Percentiles rank a stretch among this genome's conserved stretches.
These are phyloP conservation scores for Tilletia indica DNA, from an alignment of 1,284 basidiomycete genomes.

Conservation along the genomic window DNA sequence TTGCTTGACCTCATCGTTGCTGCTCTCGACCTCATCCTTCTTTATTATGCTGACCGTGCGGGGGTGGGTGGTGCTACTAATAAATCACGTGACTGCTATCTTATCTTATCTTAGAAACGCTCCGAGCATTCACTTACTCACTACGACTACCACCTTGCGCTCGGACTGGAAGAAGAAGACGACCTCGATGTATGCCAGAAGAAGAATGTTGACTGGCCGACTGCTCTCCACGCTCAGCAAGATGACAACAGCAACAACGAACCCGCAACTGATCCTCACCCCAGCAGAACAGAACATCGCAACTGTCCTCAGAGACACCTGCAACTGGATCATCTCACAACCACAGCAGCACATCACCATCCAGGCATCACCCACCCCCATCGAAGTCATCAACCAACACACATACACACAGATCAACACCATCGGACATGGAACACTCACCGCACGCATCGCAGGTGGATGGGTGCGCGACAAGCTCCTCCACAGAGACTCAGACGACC, in stretches of 20 bases:
- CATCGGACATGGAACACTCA: background rate
- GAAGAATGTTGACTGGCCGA: background rate
- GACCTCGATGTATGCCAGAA: too few species aligned
- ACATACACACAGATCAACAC: background rate
- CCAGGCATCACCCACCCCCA: too few species aligned
- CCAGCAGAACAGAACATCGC: slow-evolving; percentile 13
- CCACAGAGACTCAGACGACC: slow-evolving; percentile 78
- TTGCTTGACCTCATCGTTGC: background rate
- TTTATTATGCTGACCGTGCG: too few species aligned
- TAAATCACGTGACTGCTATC: background rate
- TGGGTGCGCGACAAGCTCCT: slow-evolving; percentile 98
- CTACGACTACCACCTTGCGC: background rate
- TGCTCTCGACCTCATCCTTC: too few species aligned
- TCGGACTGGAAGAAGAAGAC: background rate
- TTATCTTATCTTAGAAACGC: background rate
- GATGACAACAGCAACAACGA: too few species aligned
- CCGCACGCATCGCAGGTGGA: slow-evolving; percentile 69
- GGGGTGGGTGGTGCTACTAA: too few species aligned
- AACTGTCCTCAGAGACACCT: background rate
- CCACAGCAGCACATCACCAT: background rate
- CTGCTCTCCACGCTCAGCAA: background rate
- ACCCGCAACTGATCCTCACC: background rate
- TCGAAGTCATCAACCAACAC: slow-evolving; percentile 12
- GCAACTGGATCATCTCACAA: slow-evolving; percentile 11
- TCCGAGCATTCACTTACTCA: background rate